Evolutionary conservation across 2,329 filamentous ascomycete genomes (phyloP), one percentile per base, ranked within the genome.

Genomic region (Nakataea oryzae): DNA sequence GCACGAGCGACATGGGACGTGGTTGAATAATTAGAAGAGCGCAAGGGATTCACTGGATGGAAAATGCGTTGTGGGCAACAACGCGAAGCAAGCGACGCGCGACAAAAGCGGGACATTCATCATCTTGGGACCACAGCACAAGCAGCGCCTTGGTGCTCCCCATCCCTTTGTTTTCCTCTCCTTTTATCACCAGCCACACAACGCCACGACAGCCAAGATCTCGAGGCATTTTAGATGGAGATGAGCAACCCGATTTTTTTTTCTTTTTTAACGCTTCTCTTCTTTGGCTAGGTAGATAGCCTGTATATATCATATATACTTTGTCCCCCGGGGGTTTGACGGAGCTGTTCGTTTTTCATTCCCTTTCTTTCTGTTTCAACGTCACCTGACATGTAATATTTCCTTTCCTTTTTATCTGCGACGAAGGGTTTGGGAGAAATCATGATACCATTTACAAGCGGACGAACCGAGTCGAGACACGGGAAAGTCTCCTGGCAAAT

Each of bases 221-320:
- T 47, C 41, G 21, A 17, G n/a, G 41, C 41, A 50, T 50, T n/a
- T n/a, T 50, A n/a, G 41, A 50, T 50, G 41, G 41, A n/a, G 41
- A 50, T 50, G 47, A 59, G 32, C 30, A 59, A 41, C 32, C 34
- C 24, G 58, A 59, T 47, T 59, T 47, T 50, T 47, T 3, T 50
- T 50, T 50, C 27, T 5, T 47, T 59, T 59, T 59, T 32, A 30
- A 34, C 58, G 24, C 17, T 59, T 59, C 34, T 21, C 58, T 59
- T 59, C 58, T 59, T 59, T 50, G 58, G 58, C 58, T 59, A 59
- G 58, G 32, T 27, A 59, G 11, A 47, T 59, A 59, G 58, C 58
- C 34, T 59, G 58, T 59, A 28, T 59, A 59, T 59, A 59, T 50
- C 58, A 59, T 59, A 50, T 59, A 59, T 28, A 59, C 30, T 50